Percentiles rank a stretch among this genome's conserved stretches.
phyloP scores from a whole-genome alignment of 2,329 filamentous ascomycete genomes.

The Xylaria digitata region DNA sequence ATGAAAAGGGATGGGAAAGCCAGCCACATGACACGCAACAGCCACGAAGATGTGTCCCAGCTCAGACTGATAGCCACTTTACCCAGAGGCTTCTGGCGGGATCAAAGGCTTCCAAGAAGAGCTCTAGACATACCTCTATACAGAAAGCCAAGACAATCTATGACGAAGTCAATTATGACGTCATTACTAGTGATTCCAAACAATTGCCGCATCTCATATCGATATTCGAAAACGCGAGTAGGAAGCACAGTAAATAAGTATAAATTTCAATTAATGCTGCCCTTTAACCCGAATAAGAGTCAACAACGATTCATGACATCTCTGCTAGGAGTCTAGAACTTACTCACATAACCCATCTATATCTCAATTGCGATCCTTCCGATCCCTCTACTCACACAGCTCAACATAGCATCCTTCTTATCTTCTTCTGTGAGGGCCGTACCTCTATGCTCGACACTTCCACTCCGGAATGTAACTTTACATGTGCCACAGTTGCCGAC shows the following conservation, averaged over 20 bases:
- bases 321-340: not conserved
- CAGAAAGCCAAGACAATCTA: no score
- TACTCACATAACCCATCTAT: conserved; percentile 45
- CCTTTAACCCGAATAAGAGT: not conserved
- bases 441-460: conserved; percentile 62
- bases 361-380: conserved; percentile 62
- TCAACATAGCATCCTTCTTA: conserved; percentile 58
- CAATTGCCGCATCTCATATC: no score
- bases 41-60: no score
- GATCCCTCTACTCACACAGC: conserved; percentile 65
- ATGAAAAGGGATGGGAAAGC: no score
- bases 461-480: conserved; percentile 56
- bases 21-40: no score
- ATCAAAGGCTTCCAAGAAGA: no score
- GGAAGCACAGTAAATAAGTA: not conserved
- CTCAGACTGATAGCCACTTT: no score
- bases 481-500: conserved; percentile 68
- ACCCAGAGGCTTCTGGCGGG: no score
- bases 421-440: conserved; percentile 60
- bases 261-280: not conserved
- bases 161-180: no score
- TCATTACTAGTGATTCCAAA: no score
- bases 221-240: not conserved
- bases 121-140: no score
- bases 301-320: not conserved